These are phyloP conservation scores for Claviceps sp. DNA, from an alignment of 2,329 filamentous ascomycete species.

Conservation along the genomic window DNA sequence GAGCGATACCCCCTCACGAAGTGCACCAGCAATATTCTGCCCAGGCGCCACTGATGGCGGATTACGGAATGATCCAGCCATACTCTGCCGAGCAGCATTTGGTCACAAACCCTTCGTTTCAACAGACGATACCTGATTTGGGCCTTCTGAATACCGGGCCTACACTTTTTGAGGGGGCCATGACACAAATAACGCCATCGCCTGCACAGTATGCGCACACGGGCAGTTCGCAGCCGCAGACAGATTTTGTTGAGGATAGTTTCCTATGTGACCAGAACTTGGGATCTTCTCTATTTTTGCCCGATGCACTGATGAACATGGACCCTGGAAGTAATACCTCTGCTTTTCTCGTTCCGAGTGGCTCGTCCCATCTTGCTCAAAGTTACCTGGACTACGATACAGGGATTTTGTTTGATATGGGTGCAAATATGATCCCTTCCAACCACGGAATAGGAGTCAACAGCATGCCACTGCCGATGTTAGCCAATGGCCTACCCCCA, in stretches of 20 bases:
- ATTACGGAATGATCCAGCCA: too few relatives aligned
- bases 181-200: not conserved
- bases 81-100: constrained; percentile 2
- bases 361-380: not conserved
- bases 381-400: not conserved
- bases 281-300: not conserved
- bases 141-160: not conserved
- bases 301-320: constrained; percentile 1
- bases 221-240: constrained; percentile 1
- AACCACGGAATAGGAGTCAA: not conserved
- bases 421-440: not conserved
- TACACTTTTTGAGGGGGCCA: not conserved
- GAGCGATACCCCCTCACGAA: too few relatives aligned
- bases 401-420: not conserved
- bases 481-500: not conserved
- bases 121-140: not conserved
- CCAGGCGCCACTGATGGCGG: too few relatives aligned
- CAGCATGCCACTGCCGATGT: not conserved
- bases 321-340: not conserved
- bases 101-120: not conserved
- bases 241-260: not conserved
- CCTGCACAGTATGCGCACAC: not conserved
- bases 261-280: not conserved
- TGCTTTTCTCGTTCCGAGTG: not conserved
- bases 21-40: too few relatives aligned